Percentiles rank a stretch among this genome's conserved stretches.
These are phyloP conservation scores for Pisolithus thermaeus DNA, from an alignment of 1,284 basidiomycete species.

Conservation along the genomic window DNA sequence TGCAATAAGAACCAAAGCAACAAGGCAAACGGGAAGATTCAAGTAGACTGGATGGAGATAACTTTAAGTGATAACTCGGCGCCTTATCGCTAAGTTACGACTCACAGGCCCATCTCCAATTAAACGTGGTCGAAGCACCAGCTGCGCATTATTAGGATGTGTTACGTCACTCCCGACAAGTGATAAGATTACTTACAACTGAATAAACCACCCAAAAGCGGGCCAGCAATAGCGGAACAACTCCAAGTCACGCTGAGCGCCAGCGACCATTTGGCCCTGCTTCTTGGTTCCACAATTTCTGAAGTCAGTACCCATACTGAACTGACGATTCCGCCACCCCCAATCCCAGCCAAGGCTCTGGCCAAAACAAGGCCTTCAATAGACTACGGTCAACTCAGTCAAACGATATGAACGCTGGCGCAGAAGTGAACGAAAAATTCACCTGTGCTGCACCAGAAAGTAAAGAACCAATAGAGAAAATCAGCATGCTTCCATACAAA, in stretches of 20 bases:
- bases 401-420: conserved; percentile 8
- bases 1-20: conserved; percentile 52
- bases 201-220: conserved; percentile 71
- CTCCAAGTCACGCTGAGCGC: conserved; percentile 78
- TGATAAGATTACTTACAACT: conserved; percentile 47
- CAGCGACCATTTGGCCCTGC: conserved; percentile 75
- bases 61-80: conserved; percentile 8
- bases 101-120: conserved; percentile 81
- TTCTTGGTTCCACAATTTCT: conserved; percentile 64
- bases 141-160: conserved; percentile 11
- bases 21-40: conserved; percentile 68
- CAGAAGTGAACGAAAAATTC: conserved; percentile 13
- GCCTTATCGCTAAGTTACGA: conserved; percentile 11
- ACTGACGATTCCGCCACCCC: conserved; percentile 76
- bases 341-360: conserved; percentile 61
- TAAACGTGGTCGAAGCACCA: conserved; percentile 29
- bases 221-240: conserved; percentile 74
- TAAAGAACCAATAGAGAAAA: conserved; percentile 67
- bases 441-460: conserved; percentile 68
- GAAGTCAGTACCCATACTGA: conserved; percentile 79
- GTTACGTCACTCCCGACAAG: conserved; percentile 12
- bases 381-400: conserved; percentile 36
- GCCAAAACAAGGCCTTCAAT: conserved; percentile 54
- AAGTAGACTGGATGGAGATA: conserved; percentile 53
- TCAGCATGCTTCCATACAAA: conserved; percentile 59